Conservation (phyloP, 225 moss, liverwort and hornwort species). For the Rhytidiadelphus loreus region DNA sequence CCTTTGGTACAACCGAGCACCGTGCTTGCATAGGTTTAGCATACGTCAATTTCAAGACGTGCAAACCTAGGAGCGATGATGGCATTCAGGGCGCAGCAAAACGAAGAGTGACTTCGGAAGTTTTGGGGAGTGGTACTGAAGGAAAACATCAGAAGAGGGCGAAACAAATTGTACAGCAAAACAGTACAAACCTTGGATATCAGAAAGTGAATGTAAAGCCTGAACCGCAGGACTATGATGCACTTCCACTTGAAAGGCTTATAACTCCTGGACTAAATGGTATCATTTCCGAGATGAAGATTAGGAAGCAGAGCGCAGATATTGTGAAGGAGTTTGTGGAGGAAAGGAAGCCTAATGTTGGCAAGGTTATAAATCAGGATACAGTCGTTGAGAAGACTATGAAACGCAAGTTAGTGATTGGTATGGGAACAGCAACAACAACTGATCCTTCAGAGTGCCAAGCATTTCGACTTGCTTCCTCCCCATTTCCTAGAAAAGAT, state of each 20-base stretch:
- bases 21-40: constrained; percentile 47
- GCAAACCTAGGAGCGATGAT: constrained; percentile 16
- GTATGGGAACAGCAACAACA: neutral
- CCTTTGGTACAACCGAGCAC: constrained; percentile 34
- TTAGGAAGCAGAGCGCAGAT: neutral
- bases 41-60: constrained; percentile 17
- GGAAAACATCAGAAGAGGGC: constrained; percentile 5
- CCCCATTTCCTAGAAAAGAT: constrained; percentile 4
- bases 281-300: neutral
- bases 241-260: neutral
- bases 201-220: neutral
- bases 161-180: neutral
- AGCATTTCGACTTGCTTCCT: constrained; percentile 10
- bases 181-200: neutral
- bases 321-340: neutral
- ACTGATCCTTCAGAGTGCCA: neutral
- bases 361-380: neutral
- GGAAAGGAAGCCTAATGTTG: neutral
- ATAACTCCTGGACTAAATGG: neutral
- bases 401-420: constrained; percentile 22
- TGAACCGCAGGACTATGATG: constrained; percentile 2
- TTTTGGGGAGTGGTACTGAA: neutral
- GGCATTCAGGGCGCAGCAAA: neutral
- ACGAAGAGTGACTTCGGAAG: constrained; percentile 14
- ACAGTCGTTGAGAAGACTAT: neutral